Evolutionary conservation across 495 filamentous ascomycete species (phyloP), one percentile per base, ranked within the genome.

Genomic region (Trichoderma asperelloides): DNA sequence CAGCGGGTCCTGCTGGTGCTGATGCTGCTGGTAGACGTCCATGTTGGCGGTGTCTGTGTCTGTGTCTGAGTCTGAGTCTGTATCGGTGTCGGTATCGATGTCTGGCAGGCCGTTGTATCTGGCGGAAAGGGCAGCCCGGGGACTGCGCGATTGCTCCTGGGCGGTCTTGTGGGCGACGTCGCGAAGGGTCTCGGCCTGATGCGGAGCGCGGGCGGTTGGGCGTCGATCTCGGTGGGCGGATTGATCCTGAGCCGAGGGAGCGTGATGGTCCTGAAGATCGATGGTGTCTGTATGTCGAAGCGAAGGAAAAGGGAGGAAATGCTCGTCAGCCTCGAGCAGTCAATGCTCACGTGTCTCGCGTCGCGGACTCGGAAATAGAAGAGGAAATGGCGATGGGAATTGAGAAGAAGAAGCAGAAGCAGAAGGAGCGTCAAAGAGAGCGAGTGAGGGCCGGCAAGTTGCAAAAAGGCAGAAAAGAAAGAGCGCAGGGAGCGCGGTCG

Each of bases 221-320:
- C 68, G 33, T 37, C 33, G 57, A 69, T 30, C n/a, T 64, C 70
- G 69, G 78, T 93, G 90, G 11, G 55, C 23, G 27, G 55, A 30
- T 28, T 13, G 23, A 70, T 91, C 91, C 77, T 96, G 84, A 8
- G 95, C 90, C 55, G 93, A 93, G 28, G 92, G 92, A 30, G 89
- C 78, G 74, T 88, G 80, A 72, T 87, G 89, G 76, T 89, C 85
- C 81, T 99, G 96, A 8, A 98, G 88, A 79, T 98, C 95, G 76
- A 98, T 87, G 64, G 95, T 94, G 80, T 99, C 95, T 97, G 64
- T 30, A 47, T 75, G 5, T 67, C 55, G 55, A 28, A 25, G 12
- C 55, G 11, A 60, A 30, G 55, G 55, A 25, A 25, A 25, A 60
- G 55, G 12, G 13, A 21, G 55, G 28, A 11, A 25, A 11, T 25